A percentile compares a stretch with the other conserved stretches of the same genome.
phyloP scores from a whole-genome alignment of 352 stramenopile species.

The Pythium coloratum region DNA sequence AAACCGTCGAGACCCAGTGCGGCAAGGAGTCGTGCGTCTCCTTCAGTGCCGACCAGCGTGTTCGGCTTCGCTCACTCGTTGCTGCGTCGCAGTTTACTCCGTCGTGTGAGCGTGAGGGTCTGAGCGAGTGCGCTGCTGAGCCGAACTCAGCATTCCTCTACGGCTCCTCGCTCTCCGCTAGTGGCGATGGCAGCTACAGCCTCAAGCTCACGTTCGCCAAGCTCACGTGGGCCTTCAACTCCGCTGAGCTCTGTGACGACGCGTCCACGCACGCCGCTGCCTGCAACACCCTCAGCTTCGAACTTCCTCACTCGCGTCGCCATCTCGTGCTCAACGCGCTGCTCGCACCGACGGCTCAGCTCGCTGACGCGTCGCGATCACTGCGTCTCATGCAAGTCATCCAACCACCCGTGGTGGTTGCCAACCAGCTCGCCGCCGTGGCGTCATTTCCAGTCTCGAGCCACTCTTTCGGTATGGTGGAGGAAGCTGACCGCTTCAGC shows the following conservation, averaged over 20 bases:
- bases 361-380: constrained; percentile 15
- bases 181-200: not conserved
- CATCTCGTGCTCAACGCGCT: constrained; percentile 35
- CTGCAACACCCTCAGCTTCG: constrained; percentile 14
- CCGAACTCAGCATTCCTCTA: constrained; percentile 7
- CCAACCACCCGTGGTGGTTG: constrained; percentile 26
- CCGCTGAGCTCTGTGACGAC: not conserved
- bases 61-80: constrained; percentile 7
- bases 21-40: not conserved
- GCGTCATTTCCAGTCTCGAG: not conserved
- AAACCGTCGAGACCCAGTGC: not conserved
- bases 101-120: not conserved
- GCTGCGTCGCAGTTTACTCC: constrained; percentile 1
- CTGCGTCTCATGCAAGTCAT: constrained; percentile 42
- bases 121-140: not conserved
- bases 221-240: constrained; percentile 16
- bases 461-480: not conserved
- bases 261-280: not conserved
- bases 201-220: constrained; percentile 13
- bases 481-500: not conserved
- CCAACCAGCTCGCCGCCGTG: constrained; percentile 2
- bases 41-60: not conserved
- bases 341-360: constrained; percentile 21
- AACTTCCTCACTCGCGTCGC: constrained; percentile 28
- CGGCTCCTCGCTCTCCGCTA: not conserved